Evolutionary conservation across 2,329 filamentous ascomycete genomes (phyloP).

Genomic region (Cordyceps pruinosa): DNA sequence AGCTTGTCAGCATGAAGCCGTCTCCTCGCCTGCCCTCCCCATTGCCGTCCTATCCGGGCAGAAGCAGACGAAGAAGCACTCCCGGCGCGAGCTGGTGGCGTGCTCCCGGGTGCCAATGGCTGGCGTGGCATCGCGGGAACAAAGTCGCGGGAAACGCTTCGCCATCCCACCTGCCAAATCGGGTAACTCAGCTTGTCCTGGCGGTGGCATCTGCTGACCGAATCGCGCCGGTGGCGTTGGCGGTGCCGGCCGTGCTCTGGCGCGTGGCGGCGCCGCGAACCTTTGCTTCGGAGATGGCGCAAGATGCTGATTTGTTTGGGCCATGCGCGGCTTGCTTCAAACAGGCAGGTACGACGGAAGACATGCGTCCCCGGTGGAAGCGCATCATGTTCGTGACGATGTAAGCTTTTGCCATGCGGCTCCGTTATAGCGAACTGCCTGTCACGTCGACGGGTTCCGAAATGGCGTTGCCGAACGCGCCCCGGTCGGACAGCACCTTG

Average conservation of each 20-base stretch:
- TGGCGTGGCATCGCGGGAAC: neutral
- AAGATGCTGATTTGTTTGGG: neutral
- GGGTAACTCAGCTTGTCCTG: neutral
- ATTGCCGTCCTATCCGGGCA: constrained; percentile 3
- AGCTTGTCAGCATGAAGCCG: neutral
- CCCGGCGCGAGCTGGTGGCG: neutral
- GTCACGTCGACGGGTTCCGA: neutral
- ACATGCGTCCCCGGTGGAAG: neutral
- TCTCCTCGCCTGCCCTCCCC: neutral
- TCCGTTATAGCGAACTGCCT: neutral
- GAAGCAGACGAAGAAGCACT: neutral
- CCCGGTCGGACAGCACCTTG: neutral
- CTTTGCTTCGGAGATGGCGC: neutral
- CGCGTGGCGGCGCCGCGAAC: neutral
- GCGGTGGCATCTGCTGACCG: neutral
- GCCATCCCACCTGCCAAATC: neutral
- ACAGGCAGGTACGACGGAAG: neutral
- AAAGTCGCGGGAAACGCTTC: neutral
- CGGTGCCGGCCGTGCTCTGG: neutral
- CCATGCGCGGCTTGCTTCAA: neutral
- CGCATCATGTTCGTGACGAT: neutral
- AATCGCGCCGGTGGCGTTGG: neutral
- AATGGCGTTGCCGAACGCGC: constrained; percentile 1
- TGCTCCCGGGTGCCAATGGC: neutral
- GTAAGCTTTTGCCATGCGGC: neutral